Base-by-base conservation (phyloP, 805 yeast genomes). In the Ogataea minuta region DNA sequence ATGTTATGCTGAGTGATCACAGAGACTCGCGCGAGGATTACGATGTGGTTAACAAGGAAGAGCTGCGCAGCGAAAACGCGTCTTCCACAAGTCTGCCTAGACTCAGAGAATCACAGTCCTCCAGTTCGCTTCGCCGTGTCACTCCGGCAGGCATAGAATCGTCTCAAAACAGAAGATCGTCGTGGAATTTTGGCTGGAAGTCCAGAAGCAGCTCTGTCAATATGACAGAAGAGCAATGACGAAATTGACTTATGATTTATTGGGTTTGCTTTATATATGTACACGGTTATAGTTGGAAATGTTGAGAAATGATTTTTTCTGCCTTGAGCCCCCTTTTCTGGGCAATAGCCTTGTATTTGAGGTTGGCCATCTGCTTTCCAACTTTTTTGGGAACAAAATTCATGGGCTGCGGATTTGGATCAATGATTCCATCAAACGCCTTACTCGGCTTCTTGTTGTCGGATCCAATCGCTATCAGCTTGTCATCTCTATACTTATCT, bases 371-470 rank as follows among this genome's bases (percentile, higher is more conserved):
- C 52, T 69, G 64, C 48, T 71, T 67, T 43, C 64, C 63, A 14
- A 74, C 52, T 25, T 58, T 62, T 53, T 67, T 72, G 30, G 87
- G 76, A n/a, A 82, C 67, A 52, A 77, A 84, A 14, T 85, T 81
- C 62, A 72, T 70, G 7, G 86, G 76, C n/a, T 75, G 72, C 28
- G 78, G 81, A 19, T 72, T 72, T 34, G 56, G 62, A 41, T 70
- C 67, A 43, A 71, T 68, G 43, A 84, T 65, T 15, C 97, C 97
- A 30, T 74, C 88, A 55, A 82, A 87, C 1, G 89, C 84, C 23
- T 71, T 74, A 28, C 80, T 72, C 10, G 91, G 89, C 55, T 80
- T 84, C 34, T 64, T 56, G 34, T 66, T 63, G 60, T 88, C 91
- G 1, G 95, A 81, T 8, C 95, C 93, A 14, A 63, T 46, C 11